Conservation (phyloP, 129 eudicot species). For the Smallanthus sonchifolius region DNA sequence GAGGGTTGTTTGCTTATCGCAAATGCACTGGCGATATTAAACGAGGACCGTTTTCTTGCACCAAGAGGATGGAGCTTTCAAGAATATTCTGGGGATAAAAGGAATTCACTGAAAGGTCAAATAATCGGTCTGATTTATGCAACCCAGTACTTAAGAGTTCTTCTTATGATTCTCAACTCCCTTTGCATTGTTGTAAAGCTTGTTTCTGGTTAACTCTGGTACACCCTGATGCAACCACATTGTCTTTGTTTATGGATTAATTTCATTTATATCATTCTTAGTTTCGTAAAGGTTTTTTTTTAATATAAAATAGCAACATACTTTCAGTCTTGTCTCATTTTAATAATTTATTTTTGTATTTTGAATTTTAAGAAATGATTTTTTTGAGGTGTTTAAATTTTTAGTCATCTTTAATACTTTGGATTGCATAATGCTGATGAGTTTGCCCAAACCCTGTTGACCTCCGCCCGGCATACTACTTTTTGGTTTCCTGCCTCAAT, state of each 20-base stretch:
- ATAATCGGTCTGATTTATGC: constrained; percentile 74
- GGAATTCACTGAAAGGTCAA: constrained; percentile 76
- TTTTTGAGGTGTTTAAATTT: background rate
- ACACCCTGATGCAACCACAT: background rate
- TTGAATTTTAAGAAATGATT: background rate
- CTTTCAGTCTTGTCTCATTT: background rate
- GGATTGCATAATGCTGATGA: no score
- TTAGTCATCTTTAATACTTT: no score
- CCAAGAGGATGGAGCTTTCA: constrained; percentile 84
- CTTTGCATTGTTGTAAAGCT: constrained; percentile 62
- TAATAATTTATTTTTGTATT: background rate
- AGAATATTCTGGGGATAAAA: constrained; percentile 60
- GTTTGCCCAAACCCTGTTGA: no score
- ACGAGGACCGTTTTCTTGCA: constrained; percentile 65
- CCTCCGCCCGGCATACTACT: no score
- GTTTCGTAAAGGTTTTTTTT: background rate
- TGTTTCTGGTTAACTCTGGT: constrained; percentile 64
- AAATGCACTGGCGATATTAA: constrained; percentile 64
- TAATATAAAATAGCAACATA: background rate
- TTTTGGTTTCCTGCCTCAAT: no score
- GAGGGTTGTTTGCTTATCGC: constrained; percentile 72
- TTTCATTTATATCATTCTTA: background rate
- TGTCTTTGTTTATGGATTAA: background rate
- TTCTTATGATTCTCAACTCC: constrained; percentile 59
- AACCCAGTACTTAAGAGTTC: constrained; percentile 67